Percentiles rank a stretch among this genome's conserved stretches.
Conservation (phyloP, 179 eudicot species). For the Drosera spatulata region DNA sequence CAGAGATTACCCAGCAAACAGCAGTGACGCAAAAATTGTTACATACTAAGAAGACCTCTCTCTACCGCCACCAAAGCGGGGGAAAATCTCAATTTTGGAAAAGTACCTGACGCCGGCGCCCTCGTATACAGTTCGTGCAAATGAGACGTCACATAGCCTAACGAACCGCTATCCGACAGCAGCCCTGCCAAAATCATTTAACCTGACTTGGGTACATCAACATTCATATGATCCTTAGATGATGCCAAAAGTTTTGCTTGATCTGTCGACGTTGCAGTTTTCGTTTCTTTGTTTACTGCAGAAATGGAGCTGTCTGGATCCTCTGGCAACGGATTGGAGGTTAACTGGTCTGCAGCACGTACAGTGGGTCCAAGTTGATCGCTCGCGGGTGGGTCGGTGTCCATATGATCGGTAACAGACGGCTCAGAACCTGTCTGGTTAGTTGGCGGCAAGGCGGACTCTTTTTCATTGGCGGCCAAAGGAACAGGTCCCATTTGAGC, state of each 20-base stretch:
- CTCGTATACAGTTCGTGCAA: too few relatives aligned
- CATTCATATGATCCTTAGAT: constrained; percentile 8
- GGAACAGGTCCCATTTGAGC: constrained; percentile 6
- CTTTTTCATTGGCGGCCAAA: constrained; percentile 4
- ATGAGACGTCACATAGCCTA: too few relatives aligned
- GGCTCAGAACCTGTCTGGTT: constrained; percentile 2
- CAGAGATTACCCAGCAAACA: too few relatives aligned
- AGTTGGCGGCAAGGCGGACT: constrained; percentile 2
- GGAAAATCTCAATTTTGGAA: too few relatives aligned
- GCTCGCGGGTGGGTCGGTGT: constrained; percentile 4
- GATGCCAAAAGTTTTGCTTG: constrained; percentile 7
- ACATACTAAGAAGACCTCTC: too few relatives aligned
- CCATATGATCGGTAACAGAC: constrained; percentile 17
- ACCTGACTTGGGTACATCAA: constrained; percentile 12
- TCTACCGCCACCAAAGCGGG: too few relatives aligned
- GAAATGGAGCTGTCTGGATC: constrained; percentile 5
- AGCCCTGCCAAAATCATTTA: constrained; percentile 3
- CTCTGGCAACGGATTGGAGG: constrained; percentile 1
- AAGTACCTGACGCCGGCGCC: too few relatives aligned
- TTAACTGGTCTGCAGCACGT: constrained; percentile 8
- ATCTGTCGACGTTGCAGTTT: constrained; percentile 7
- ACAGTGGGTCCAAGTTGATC: constrained; percentile 14
- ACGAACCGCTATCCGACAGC: too few relatives aligned
- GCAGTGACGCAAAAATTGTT: too few relatives aligned
- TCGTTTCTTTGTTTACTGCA: constrained; percentile 6